These are phyloP conservation scores for Lepidium aucheri DNA, from an alignment of 345 rosid genomes.

Conservation along the genomic window DNA sequence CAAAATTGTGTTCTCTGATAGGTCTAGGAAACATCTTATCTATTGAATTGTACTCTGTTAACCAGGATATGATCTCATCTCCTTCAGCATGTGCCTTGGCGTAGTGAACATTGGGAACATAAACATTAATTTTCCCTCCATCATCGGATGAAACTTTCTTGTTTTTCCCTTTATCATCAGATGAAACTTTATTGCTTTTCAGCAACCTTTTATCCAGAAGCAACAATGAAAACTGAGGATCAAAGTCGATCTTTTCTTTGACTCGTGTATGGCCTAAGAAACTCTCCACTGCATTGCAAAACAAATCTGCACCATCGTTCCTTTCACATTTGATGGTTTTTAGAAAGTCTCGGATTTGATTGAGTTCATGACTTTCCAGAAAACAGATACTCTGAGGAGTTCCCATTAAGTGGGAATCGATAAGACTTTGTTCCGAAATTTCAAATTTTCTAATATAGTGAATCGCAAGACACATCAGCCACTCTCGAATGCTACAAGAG, in stretches of 20 bases:
- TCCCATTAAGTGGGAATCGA: background rate
- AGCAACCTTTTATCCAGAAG: slow-evolving; percentile 17
- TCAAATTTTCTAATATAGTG: background rate
- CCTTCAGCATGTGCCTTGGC: slow-evolving; percentile 5
- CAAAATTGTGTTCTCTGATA: slow-evolving; percentile 6
- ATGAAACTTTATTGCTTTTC: background rate
- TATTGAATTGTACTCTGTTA: slow-evolving; percentile 5
- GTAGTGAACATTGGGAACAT: background rate
- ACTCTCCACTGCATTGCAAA: slow-evolving; percentile 10
- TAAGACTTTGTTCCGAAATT: slow-evolving; percentile 4
- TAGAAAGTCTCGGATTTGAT: background rate
- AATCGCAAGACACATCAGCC: background rate
- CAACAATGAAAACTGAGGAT: background rate
- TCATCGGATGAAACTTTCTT: too few species aligned
- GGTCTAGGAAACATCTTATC: slow-evolving; percentile 8
- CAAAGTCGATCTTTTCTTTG: slow-evolving; percentile 16
- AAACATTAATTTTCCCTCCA: background rate
- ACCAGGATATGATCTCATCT: slow-evolving; percentile 18
- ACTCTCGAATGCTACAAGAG: slow-evolving; percentile 12
- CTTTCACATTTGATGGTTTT: background rate
- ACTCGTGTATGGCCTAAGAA: background rate
- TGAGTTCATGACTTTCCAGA: slow-evolving; percentile 8
- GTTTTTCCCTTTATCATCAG: background rate
- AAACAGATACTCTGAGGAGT: slow-evolving; percentile 18
- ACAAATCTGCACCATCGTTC: slow-evolving; percentile 1